These are phyloP conservation scores for Phytophthora tentaculata DNA, from an alignment of 352 stramenopile genomes.

Conservation along the genomic window DNA sequence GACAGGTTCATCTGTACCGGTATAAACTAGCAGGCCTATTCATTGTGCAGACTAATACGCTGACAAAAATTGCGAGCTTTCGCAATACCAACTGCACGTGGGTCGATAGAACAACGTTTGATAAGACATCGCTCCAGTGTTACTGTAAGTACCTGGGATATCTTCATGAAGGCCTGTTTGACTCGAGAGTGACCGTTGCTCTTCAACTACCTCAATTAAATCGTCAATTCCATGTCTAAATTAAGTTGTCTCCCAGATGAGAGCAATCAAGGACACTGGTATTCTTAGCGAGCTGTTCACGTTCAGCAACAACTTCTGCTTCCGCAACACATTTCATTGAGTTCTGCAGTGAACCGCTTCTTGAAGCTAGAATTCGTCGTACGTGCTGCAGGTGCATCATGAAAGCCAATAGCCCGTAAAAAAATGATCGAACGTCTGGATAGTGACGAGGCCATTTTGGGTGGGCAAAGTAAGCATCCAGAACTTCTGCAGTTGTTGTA, in stretches of 20 bases:
- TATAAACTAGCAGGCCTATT: no score
- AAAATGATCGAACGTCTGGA: constrained; percentile 31
- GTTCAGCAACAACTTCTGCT: not conserved
- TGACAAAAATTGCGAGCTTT: no score
- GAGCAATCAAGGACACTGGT: constrained; percentile 27
- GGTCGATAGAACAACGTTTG: no score
- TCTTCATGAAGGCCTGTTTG: no score
- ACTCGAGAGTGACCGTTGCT: no score
- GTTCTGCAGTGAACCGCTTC: constrained; percentile 32
- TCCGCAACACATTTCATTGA: not conserved
- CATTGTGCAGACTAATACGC: no score
- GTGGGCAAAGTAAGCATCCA: constrained; percentile 50
- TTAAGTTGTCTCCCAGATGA: not conserved
- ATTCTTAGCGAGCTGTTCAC: constrained; percentile 16
- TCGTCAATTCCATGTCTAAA: not conserved
- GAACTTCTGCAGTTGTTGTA: constrained; percentile 14
- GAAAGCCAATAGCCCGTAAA: constrained; percentile 41
- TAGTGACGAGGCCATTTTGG: constrained; percentile 41
- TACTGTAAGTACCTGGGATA: no score
- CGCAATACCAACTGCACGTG: no score
- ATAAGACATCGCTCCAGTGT: no score
- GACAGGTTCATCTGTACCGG: no score
- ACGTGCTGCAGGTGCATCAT: constrained; percentile 53
- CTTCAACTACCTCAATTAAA: no score
- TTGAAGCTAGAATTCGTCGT: constrained; percentile 29